A percentile compares a stretch with the other conserved stretches of the same genome.
phyloP scores from a whole-genome alignment of 1,284 basidiomycete genomes.

The Xerocomus nothofagi region DNA sequence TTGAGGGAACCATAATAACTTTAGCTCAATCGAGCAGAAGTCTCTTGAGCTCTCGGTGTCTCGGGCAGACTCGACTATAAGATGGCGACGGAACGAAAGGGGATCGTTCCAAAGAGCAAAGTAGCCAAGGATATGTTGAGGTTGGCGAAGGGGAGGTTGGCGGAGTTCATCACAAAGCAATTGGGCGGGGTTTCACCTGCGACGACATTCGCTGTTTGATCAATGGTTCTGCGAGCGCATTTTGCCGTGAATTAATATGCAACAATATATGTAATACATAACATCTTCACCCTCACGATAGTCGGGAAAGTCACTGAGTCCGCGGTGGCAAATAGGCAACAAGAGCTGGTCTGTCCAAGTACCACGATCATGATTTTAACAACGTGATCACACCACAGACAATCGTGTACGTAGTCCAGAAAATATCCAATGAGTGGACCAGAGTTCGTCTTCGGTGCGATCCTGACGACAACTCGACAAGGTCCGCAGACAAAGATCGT shows the following conservation, averaged over 20 bases:
- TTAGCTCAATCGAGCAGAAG: conserved; percentile 1
- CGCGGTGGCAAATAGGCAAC: not conserved
- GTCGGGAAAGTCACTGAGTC: not conserved
- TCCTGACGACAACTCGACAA: conserved; percentile 53
- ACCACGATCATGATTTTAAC: not conserved
- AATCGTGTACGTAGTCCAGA: no score
- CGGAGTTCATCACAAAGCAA: not conserved
- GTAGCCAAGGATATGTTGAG: not conserved
- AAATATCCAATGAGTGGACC: conserved; percentile 46
- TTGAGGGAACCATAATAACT: not conserved
- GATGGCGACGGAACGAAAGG: not conserved
- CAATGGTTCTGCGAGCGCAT: not conserved
- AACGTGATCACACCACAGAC: no score
- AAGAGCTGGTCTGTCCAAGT: no score
- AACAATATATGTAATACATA: not conserved
- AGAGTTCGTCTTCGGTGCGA: conserved; percentile 53
- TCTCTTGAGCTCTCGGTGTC: not conserved
- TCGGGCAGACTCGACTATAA: not conserved
- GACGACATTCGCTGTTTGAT: not conserved
- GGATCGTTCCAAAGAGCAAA: not conserved
- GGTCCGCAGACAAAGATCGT: conserved; percentile 45
- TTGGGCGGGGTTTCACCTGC: not conserved
- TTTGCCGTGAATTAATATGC: not conserved
- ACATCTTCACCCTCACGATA: not conserved
- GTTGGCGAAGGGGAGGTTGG: not conserved